Evolutionary conservation across 1,284 basidiomycete genomes (phyloP).

Genomic region (Cutaneotrichosporon cyanovorans): DNA sequence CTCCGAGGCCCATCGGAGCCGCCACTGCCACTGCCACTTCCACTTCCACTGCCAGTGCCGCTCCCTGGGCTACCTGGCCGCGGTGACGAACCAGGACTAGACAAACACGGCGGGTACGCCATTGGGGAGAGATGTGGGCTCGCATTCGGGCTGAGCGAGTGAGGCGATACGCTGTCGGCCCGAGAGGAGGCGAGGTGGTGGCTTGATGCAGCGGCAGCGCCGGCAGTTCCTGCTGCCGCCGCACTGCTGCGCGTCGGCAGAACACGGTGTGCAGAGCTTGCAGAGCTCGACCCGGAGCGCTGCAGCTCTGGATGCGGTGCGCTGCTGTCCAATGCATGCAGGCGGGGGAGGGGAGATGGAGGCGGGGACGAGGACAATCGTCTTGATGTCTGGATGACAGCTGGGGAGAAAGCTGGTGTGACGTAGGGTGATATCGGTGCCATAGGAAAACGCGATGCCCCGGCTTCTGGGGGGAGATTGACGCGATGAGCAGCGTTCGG

Average conservation of each 20-base stretch:
- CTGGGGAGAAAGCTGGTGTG: slow-evolving; percentile 38
- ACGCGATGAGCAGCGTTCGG: slow-evolving; percentile 14
- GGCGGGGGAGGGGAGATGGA: not conserved
- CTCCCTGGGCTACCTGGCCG: not conserved
- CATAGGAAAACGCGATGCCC: slow-evolving; percentile 25
- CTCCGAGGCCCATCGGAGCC: too few species aligned
- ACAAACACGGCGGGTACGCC: too few species aligned
- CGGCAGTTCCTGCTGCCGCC: not conserved
- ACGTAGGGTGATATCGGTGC: slow-evolving; percentile 39
- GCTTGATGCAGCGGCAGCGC: not conserved
- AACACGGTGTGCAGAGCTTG: not conserved
- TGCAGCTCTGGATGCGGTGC: not conserved
- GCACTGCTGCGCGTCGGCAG: not conserved
- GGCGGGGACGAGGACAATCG: slow-evolving; percentile 6
- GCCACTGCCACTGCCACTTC: too few species aligned
- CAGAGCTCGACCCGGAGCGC: not conserved
- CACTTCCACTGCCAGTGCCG: not conserved
- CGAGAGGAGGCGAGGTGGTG: not conserved
- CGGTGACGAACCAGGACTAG: not conserved
- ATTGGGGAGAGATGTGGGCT: not conserved
- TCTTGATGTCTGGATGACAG: slow-evolving; percentile 18
- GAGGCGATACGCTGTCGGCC: not conserved
- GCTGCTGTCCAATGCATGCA: not conserved
- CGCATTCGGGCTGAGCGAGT: not conserved
- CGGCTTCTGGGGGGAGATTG: slow-evolving; percentile 1